Percentiles rank a stretch among this genome's conserved stretches.
phyloP scores from a whole-genome alignment of 257 asterid species.

The Ajuga chamaepitys region DNA sequence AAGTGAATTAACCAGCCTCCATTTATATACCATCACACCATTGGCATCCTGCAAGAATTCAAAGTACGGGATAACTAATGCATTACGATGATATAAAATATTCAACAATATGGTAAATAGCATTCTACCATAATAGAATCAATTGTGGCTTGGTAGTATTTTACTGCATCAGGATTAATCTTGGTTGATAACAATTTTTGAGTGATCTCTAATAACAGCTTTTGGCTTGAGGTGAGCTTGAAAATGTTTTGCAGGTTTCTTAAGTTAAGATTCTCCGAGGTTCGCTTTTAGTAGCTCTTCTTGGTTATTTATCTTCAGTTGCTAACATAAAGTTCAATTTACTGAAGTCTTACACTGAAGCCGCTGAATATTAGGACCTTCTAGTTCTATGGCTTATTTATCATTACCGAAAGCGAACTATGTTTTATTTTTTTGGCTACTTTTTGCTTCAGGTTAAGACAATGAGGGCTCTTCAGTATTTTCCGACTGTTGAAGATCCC shows the following conservation, averaged over 20 bases:
- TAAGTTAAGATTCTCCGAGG: not conserved
- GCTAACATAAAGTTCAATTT: not conserved
- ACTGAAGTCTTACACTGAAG: not conserved
- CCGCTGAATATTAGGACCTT: not conserved
- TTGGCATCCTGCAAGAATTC: not conserved
- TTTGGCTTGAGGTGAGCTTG: not conserved
- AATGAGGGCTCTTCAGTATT: slow-evolving; percentile 90
- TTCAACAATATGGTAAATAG: not conserved
- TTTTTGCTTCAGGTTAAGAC: slow-evolving; percentile 53
- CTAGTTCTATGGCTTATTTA: not conserved
- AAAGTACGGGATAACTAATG: not conserved
- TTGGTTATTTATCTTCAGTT: not conserved
- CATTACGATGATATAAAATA: not conserved
- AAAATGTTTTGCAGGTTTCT: not conserved
- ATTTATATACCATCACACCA: not conserved
- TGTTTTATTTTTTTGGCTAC: slow-evolving; percentile 8
- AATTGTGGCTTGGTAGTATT: too few species aligned
- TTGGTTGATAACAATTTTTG: not conserved
- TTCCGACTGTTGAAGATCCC: slow-evolving; percentile 82
- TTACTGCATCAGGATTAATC: not conserved
- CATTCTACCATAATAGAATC: too few species aligned
- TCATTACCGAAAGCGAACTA: not conserved
- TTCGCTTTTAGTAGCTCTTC: not conserved
- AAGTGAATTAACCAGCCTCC: not conserved
- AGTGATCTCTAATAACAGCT: not conserved